phyloP scores from a whole-genome alignment of 2,329 filamentous ascomycete species.

The Phyllachora maydis region DNA sequence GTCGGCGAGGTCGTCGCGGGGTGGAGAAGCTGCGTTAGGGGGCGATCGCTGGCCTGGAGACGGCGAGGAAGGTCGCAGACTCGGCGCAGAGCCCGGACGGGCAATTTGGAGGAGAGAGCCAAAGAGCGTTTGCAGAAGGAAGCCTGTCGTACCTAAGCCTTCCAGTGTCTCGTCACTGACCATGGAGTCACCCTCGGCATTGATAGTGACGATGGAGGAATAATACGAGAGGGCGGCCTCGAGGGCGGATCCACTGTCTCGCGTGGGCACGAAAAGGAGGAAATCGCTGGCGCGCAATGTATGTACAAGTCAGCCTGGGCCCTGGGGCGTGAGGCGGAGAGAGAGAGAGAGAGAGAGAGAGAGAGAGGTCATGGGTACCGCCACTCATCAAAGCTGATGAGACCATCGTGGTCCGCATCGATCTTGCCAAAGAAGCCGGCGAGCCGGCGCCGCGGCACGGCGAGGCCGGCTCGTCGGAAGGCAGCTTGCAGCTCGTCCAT shows the following conservation, averaged over 20 bases:
- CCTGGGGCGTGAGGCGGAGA: neutral
- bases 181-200: slow-evolving; percentile 81
- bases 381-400: slow-evolving; percentile 88
- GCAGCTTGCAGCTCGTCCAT: slow-evolving; percentile 65
- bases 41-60: slow-evolving; percentile 12
- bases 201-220: slow-evolving; percentile 71
- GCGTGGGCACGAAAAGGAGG: slow-evolving; percentile 64
- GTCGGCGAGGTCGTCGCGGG: slow-evolving; percentile 1
- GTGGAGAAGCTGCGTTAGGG: neutral
- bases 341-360: slow-evolving; percentile 2
- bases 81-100: slow-evolving; percentile 9
- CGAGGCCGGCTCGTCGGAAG: slow-evolving; percentile 58
- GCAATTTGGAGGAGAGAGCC: slow-evolving; percentile 54
- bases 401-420: slow-evolving; percentile 73
- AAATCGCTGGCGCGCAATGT: slow-evolving; percentile 49
- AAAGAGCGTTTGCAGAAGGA: slow-evolving; percentile 54
- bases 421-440: slow-evolving; percentile 78
- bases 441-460: slow-evolving; percentile 57
- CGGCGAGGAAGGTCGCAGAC: slow-evolving; percentile 2
- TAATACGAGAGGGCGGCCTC: slow-evolving; percentile 81
- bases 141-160: slow-evolving; percentile 74
- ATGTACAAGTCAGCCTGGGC: neutral
- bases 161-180: slow-evolving; percentile 80
- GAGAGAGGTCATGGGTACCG: slow-evolving; percentile 40
- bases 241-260: slow-evolving; percentile 49